Percentiles rank a stretch among this genome's conserved stretches.
Evolutionary conservation across 208 protist genomes (phyloP).

Genomic region (Leishmania braziliensis): DNA sequence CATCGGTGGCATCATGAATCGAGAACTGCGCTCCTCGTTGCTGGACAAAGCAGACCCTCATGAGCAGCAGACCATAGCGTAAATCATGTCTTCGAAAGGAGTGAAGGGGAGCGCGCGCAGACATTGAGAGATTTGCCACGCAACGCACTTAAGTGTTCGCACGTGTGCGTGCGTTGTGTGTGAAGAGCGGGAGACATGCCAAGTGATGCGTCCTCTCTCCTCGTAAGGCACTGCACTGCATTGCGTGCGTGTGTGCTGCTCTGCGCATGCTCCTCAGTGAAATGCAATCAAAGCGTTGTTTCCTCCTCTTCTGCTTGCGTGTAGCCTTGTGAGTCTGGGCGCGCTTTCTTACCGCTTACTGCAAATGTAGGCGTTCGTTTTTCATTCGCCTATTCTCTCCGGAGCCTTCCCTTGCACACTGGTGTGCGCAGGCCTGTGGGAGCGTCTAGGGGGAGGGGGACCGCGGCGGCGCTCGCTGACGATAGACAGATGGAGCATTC

Average conservation of each 20-base stretch:
- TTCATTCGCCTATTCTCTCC: not conserved
- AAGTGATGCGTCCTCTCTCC: too few relatives aligned
- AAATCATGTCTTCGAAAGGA: not conserved
- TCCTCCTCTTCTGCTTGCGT: not conserved
- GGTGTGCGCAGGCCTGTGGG: not conserved
- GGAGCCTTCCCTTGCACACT: not conserved
- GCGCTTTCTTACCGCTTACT: not conserved
- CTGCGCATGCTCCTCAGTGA: not conserved
- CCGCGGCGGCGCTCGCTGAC: not conserved
- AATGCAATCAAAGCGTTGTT: not conserved
- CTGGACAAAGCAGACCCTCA: constrained; percentile 68
- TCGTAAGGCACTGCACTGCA: not conserved
- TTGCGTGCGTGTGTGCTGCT: not conserved
- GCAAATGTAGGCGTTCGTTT: not conserved
- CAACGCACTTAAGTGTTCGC: not conserved
- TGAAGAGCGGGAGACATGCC: too few relatives aligned
- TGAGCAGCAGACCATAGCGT: constrained; percentile 9
- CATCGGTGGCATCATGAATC: constrained; percentile 86
- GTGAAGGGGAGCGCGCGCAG: not conserved
- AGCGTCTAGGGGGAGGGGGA: not conserved
- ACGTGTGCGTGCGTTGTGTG: not conserved
- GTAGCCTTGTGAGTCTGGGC: not conserved
- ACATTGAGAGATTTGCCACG: too few relatives aligned
- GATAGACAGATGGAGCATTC: not conserved
- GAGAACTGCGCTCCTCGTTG: constrained; percentile 65